A percentile compares a stretch with the other conserved stretches of the same genome.
Conservation (phyloP, 192 early-diverging fungal species). For the Backusella macrospora region DNA sequence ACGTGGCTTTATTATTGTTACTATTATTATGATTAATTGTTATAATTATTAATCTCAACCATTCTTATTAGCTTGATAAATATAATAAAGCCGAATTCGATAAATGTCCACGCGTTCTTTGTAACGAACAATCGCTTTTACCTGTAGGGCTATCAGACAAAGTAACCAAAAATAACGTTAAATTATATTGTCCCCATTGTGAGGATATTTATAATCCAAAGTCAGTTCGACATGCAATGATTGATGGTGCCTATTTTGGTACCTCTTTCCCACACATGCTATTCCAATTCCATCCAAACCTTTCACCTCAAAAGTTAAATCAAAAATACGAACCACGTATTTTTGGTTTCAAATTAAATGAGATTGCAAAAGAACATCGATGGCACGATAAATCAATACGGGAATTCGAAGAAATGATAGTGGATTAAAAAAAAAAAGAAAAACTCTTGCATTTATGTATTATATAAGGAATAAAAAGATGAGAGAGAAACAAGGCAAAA, state of each 20-base stretch:
- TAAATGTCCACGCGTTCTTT: slow-evolving; percentile 87
- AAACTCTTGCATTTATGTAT: no score
- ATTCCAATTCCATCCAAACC: slow-evolving; percentile 81
- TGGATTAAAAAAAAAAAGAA: no score
- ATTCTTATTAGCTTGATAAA: slow-evolving; percentile 69
- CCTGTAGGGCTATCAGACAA: slow-evolving; percentile 87
- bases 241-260: slow-evolving; percentile 96
- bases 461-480: no score
- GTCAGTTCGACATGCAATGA: slow-evolving; percentile 73
- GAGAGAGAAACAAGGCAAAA: no score
- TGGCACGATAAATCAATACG: slow-evolving; percentile 84
- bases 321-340: slow-evolving; percentile 91
- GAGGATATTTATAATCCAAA: slow-evolving; percentile 93
- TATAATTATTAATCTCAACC: not conserved
- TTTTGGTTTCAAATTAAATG: slow-evolving; percentile 95
- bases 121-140: slow-evolving; percentile 82
- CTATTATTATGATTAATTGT: no score
- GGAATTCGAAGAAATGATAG: not conserved
- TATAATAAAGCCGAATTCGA: slow-evolving; percentile 92
- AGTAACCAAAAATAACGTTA: slow-evolving; percentile 76
- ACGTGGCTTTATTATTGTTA: no score
- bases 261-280: slow-evolving; percentile 95
- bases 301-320: slow-evolving; percentile 70
- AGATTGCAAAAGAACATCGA: slow-evolving; percentile 80
- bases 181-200: slow-evolving; percentile 93